Base-by-base conservation (phyloP, 441 rosid genomes). In the Brassica balearica region DNA sequence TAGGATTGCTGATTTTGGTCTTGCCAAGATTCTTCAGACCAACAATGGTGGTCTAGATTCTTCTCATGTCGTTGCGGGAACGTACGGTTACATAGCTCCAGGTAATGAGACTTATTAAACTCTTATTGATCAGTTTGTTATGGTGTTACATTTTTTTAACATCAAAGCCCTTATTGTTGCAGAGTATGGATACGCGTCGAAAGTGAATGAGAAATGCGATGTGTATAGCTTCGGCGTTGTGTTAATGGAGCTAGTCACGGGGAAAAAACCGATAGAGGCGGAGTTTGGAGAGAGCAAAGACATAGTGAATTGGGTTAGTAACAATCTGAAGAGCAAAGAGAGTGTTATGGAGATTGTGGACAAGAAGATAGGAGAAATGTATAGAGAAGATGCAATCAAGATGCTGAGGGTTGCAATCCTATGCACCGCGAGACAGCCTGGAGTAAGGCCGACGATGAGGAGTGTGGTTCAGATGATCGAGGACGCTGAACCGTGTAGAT, bases 11-110 rank as follows among this genome's bases (percentile, higher is more conserved):
- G 97, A 95, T 90, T 95, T 95, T 2, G 99, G 99, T 23, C 93
- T 93, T 4, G 96, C 99, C 22, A 95, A 89, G 91, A 91, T 93
- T 77, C 88, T 89, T 82, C 93, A 87, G 59, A 78, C 81, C 32
- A 84, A 77, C 62, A 79, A 78, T 59, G 78, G 83, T 1, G 83
- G 84, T 41, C 82, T 83, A 76, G 94, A 89, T 71, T 83, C 96
- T n/a, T 89, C 94, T 22, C 88, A 81, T 29, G 91, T 90, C 23
- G 88, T 95, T 59, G 95, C 98, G 0, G 99, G 99, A 81, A 95
- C 98, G n/a, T 88, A 74, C 20, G 99, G 99, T 12, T 95, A 95
- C 84, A 95, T 95, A 55, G 99, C 99, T 79, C 99, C 98, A 72
- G 98, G 99, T 93, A 88, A 82, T 27, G 6, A 72, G 36, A 46